Conservation (phyloP, 495 filamentous ascomycete species). For the Eremomyces bilateralis region DNA sequence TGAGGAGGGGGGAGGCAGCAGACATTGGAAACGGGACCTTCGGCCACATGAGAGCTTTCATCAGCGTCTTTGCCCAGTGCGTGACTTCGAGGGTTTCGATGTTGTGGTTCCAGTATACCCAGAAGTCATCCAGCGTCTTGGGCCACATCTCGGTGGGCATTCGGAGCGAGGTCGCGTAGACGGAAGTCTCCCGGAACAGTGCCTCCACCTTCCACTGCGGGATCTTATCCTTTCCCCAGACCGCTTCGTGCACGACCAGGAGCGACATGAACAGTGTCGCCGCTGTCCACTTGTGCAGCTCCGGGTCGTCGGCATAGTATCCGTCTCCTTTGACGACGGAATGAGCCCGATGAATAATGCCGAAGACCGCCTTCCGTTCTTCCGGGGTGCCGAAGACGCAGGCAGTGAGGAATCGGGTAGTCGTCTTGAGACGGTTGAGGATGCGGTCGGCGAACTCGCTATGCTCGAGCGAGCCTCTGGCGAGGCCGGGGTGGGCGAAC, state of each 20-base stretch:
- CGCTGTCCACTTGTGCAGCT: neutral
- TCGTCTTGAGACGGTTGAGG: neutral
- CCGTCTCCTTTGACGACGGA: neutral
- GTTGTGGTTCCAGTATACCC: neutral
- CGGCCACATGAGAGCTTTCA: neutral
- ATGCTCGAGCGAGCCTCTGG: neutral
- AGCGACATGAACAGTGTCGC: neutral
- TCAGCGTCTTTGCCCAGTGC: neutral
- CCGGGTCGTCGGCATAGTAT: slow-evolving; percentile 1
- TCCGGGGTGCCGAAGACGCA: neutral
- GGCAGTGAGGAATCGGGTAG: neutral
- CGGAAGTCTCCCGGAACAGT: neutral
- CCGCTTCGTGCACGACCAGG: neutral
- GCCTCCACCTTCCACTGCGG: neutral
- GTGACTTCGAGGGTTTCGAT: neutral
- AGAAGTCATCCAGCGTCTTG: neutral
- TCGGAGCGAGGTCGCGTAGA: slow-evolving; percentile 1
- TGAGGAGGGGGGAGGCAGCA: too few relatives aligned
- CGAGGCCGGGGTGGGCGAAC: too few relatives aligned
- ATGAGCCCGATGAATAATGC: neutral
- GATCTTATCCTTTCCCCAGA: neutral
- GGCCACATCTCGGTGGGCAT: slow-evolving; percentile 2
- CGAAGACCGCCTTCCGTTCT: neutral
- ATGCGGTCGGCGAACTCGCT: slow-evolving; percentile 5
- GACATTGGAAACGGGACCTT: too few relatives aligned